Evolutionary conservation across 2,329 filamentous ascomycete species (phyloP).

Genomic region (Phaeosphaeria sp.): DNA sequence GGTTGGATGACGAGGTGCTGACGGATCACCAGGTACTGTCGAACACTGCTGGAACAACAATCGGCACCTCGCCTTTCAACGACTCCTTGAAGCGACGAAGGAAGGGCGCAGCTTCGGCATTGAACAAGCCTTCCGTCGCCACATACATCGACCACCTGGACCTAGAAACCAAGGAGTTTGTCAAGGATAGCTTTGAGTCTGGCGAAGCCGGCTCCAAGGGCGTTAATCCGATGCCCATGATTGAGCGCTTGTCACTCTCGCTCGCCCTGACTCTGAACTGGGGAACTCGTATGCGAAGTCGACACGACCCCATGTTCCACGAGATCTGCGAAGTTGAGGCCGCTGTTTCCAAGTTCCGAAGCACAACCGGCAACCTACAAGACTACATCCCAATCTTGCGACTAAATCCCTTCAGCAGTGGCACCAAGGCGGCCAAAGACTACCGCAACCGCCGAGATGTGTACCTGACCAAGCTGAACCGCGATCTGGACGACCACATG

Average conservation of each 20-base stretch:
- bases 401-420: constrained; percentile 67
- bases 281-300: constrained; percentile 66
- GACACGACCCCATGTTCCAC: constrained; percentile 66
- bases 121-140: constrained; percentile 69
- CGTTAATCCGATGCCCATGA: constrained; percentile 72
- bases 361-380: constrained; percentile 67
- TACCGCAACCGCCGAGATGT: constrained; percentile 67
- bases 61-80: constrained; percentile 71
- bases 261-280: constrained; percentile 71
- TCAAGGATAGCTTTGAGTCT: constrained; percentile 66
- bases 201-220: constrained; percentile 62
- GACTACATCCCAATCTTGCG: constrained; percentile 67
- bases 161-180: constrained; percentile 67
- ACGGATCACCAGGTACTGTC: constrained; percentile 60
- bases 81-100: constrained; percentile 69
- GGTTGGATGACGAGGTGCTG: not conserved
- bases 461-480: constrained; percentile 65
- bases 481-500: constrained; percentile 66
- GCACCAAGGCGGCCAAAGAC: constrained; percentile 65
- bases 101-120: constrained; percentile 69
- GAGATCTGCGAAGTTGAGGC: constrained; percentile 71
- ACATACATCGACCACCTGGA: constrained; percentile 70
- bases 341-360: constrained; percentile 65
- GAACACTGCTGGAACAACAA: constrained; percentile 71
- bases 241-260: constrained; percentile 69